Base-by-base conservation (phyloP, 352 stramenopile species). In the Phytophthora crassamura region DNA sequence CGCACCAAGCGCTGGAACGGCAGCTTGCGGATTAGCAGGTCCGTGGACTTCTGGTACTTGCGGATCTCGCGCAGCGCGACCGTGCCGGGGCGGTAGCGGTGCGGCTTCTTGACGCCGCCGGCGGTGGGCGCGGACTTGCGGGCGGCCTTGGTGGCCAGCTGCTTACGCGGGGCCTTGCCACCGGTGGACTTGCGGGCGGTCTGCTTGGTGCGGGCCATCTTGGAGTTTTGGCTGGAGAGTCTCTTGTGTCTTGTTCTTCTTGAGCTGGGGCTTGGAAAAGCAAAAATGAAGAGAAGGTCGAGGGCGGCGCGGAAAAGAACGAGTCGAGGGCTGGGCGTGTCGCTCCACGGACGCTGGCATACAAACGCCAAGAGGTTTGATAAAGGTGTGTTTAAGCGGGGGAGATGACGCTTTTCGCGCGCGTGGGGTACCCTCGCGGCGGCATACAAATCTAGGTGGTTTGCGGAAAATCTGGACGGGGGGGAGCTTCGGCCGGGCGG, bases 1-100 rank as follows among this genome's bases (percentile, higher is more conserved):
- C 93, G 86, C 58, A 98, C 96, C 28, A 99, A 81, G n/a, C 97
- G 82, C 53, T 97, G 94, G 84, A 99, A 99, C 46, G 97, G 97
- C 51, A 99, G 80, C 75, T 97, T 96, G 53, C 97, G 92, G 60
- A 99, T 84, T 38, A 99, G 75, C 62, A 99, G 80, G 63, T 99
- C 96, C 10, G 97, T 99, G 39, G 82, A 97, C 57, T 89, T 90
- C 80, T 99, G 97, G 80, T 98, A 99, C 67, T 93, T 86, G 63
- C 97, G 85, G 72, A 99, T 99, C 84, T 99, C 97, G 59, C 89
- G 86, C 20, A 99, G 78, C 14, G 95, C 95, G 50, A 82, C 68
- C 75, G 94, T 88, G 36, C 91, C 91, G 4, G 86, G 86, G 55
- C 81, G 81, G 79, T 91, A 93, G 49, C 86, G 80, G 64, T 87